Base-by-base conservation (phyloP, 2,329 filamentous ascomycete species). In the Pseudogymnoascus sp. region DNA sequence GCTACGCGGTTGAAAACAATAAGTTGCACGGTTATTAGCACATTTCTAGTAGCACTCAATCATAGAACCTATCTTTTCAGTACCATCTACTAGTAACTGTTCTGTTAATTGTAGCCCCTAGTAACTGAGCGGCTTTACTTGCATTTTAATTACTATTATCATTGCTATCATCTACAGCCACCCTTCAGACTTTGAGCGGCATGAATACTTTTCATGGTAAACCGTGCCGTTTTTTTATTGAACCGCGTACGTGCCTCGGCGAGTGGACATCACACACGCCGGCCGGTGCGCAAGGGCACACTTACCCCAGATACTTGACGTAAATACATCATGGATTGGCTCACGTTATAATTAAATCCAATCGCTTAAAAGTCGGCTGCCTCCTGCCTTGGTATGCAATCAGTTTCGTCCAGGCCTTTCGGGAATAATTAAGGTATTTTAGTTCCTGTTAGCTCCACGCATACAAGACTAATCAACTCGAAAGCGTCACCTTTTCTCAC, bases 351-450 rank as follows among this genome's bases (percentile, higher is more conserved):
- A 56, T 21, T 33, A 56, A 33, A n/a, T 56, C 50, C 50, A n/a
- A 56, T 56, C 50, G 50, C 50, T 56, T 56, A 56, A 31, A 8
- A 33, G n/a, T 33, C 29, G 50, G 50, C 26, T 47, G 6, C 33
- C 33, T 13, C 10, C 11, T 37, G 31, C 47, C n/a, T n/a, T n/a
- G 26, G 47, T 6, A 56, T 56, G 50, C 29, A 56, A 56, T 29
- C 50, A 33, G 50, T 56, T 56, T 56, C 29, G 50, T 56, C 50
- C 50, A 56, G 50, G 50, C 50, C 29, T 3, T n/a, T 56, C 50
- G 50, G 50, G 50, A 56, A 33, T 56, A 56, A 33, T 56, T 56
- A 56, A 56, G 50, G 50, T 56, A 56, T 56, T 56, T 56, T 56
- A 56, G 50, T 56, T 56, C 26, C 8, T 33, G 29, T 56, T 56